Conservation (phyloP, 2,329 filamentous ascomycete genomes). For the Helotiales sp. region DNA sequence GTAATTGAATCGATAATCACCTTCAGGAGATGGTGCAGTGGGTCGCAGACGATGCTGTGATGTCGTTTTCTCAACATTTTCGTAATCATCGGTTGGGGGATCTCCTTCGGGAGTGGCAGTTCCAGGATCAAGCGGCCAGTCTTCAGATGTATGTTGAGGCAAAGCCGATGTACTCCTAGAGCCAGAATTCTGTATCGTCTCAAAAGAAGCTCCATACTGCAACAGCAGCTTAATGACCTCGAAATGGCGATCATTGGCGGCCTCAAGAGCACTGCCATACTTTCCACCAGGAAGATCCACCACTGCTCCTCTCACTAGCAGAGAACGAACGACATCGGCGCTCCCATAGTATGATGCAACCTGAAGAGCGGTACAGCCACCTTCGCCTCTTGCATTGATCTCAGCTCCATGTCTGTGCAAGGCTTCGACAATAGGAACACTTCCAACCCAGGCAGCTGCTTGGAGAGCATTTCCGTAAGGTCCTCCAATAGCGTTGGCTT, state of each 20-base stretch:
- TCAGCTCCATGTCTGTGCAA: not conserved
- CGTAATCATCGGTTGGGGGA: not conserved
- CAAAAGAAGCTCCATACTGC: not conserved
- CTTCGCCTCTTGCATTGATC: not conserved
- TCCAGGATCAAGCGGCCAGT: not conserved
- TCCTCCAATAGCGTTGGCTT: not conserved
- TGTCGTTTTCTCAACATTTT: not conserved
- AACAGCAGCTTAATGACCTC: not conserved
- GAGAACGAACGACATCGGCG: not conserved
- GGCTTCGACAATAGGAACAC: not conserved
- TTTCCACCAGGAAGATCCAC: not conserved
- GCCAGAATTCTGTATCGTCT: not conserved
- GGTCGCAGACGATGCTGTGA: not conserved
- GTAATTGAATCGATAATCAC: not conserved
- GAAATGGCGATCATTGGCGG: not conserved
- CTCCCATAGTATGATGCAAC: not conserved
- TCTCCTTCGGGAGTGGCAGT: not conserved
- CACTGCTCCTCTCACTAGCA: not conserved
- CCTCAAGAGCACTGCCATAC: not conserved
- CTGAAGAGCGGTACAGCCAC: not conserved
- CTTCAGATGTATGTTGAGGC: not conserved
- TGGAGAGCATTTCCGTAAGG: not conserved
- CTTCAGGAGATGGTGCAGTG: not conserved
- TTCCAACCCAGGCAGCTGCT: not conserved
- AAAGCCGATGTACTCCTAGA: not conserved